phyloP scores from a whole-genome alignment of 1,284 basidiomycete genomes.

The Phenoliferia sp. region DNA sequence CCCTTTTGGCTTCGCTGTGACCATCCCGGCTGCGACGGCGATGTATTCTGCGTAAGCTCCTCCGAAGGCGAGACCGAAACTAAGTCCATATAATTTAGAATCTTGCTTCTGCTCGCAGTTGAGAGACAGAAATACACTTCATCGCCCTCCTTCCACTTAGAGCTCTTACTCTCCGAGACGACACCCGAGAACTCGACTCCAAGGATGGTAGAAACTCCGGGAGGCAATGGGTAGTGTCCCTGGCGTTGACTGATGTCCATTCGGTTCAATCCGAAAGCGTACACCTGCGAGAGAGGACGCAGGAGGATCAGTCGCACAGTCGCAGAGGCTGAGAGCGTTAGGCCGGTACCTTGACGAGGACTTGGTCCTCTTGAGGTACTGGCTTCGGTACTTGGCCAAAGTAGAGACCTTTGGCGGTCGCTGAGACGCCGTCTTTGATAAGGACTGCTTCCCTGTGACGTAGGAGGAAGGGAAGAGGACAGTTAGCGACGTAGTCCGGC shows the following conservation, averaged over 20 bases:
- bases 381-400: conserved; percentile 29
- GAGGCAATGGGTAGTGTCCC: conserved; percentile 63
- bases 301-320: no score
- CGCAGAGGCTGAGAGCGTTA: not conserved
- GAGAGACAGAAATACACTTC: conserved; percentile 53
- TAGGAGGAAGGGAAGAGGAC: no score
- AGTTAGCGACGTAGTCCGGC: no score
- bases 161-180: conserved; percentile 58
- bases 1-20: conserved; percentile 68
- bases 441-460: conserved; percentile 25
- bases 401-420: conserved; percentile 25
- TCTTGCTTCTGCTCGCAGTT: not conserved
- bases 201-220: conserved; percentile 69
- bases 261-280: conserved; percentile 78
- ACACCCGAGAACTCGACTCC: conserved; percentile 86
- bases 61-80: conserved; percentile 65
- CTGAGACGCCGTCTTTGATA: conserved; percentile 21
- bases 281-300: conserved; percentile 41
- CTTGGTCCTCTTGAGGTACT: conserved; percentile 20
- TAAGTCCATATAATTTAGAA: not conserved
- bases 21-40: conserved; percentile 57
- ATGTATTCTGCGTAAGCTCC: conserved; percentile 88
- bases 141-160: conserved; percentile 65
- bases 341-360: conserved; percentile 29
- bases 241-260: conserved; percentile 64